Percentiles rank a stretch among this genome's conserved stretches.
Conservation (phyloP, 2,329 filamentous ascomycete species). For the Ceratocystis ficicola region DNA sequence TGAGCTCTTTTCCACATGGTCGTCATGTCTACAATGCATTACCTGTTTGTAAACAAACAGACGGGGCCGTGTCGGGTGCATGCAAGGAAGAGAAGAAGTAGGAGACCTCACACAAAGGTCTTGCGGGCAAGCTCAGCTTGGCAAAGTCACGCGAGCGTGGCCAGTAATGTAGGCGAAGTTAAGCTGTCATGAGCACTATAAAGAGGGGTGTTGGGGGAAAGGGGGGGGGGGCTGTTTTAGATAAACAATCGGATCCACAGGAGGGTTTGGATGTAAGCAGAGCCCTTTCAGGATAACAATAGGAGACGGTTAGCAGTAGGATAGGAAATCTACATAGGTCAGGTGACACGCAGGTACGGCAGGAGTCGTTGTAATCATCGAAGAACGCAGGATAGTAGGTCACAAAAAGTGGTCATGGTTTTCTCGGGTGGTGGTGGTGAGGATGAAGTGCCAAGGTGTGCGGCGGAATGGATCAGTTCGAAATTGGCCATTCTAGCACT, state of each 20-base stretch:
- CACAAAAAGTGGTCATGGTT: neutral
- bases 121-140: neutral
- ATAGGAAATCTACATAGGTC: neutral
- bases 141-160: too few species aligned
- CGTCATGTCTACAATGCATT: constrained; percentile 8
- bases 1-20: neutral
- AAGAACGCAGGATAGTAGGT: neutral
- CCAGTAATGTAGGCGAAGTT: too few species aligned
- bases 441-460: too few species aligned
- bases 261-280: too few species aligned
- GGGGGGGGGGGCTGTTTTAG: too few species aligned
- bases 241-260: too few species aligned
- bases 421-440: too few species aligned
- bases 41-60: neutral
- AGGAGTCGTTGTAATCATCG: neutral
- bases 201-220: too few species aligned
- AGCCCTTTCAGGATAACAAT: neutral
- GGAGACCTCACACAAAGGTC: neutral
- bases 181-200: too few species aligned
- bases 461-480: too few species aligned
- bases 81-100: neutral
- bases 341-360: neutral
- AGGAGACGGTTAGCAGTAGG: too few species aligned
- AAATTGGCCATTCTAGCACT: too few species aligned
- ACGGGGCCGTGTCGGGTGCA: neutral